A percentile compares a stretch with the other conserved stretches of the same genome.
Conservation (phyloP, 108 stramenopile species). For the Conticribra weissflogii region DNA sequence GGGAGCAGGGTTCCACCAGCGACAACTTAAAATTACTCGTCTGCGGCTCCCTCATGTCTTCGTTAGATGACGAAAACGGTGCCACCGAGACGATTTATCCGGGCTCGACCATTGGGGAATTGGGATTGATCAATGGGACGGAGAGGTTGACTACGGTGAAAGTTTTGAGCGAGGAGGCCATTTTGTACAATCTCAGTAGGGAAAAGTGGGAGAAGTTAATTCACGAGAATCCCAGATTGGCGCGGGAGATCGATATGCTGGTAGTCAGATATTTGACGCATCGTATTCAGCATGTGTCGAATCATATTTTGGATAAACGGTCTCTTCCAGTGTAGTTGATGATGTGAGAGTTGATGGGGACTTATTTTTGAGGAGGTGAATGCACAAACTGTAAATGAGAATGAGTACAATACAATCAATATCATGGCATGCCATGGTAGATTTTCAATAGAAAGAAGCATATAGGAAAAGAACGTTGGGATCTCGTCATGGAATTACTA, state of each 20-base stretch:
- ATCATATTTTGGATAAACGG: conserved; percentile 65
- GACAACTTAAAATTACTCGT: conserved; percentile 65
- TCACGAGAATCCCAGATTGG: conserved; percentile 47
- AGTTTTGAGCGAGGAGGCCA: conserved; percentile 56
- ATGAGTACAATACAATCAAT: no score
- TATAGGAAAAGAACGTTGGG: no score
- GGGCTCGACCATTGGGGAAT: conserved; percentile 65
- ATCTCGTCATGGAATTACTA: no score
- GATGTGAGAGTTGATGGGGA: no score
- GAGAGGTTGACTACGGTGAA: conserved; percentile 59
- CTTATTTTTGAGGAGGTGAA: no score
- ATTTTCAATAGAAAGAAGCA: no score
- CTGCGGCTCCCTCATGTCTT: conserved; percentile 55
- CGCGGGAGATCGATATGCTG: conserved; percentile 64
- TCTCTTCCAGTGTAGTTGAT: conserved; percentile 69
- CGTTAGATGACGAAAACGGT: conserved; percentile 57
- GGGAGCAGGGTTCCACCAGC: conserved; percentile 58
- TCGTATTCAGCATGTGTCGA: conserved; percentile 69
- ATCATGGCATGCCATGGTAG: no score
- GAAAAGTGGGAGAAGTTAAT: conserved; percentile 53
- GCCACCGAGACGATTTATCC: conserved; percentile 47
- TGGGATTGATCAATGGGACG: conserved; percentile 63
- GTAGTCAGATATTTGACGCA: conserved; percentile 67
- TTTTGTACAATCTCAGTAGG: conserved; percentile 59
- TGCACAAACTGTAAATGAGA: no score